Percentiles rank a stretch among this genome's conserved stretches.
These are phyloP conservation scores for Postia placenta DNA, from an alignment of 768 basidiomycete species.

Conservation along the genomic window DNA sequence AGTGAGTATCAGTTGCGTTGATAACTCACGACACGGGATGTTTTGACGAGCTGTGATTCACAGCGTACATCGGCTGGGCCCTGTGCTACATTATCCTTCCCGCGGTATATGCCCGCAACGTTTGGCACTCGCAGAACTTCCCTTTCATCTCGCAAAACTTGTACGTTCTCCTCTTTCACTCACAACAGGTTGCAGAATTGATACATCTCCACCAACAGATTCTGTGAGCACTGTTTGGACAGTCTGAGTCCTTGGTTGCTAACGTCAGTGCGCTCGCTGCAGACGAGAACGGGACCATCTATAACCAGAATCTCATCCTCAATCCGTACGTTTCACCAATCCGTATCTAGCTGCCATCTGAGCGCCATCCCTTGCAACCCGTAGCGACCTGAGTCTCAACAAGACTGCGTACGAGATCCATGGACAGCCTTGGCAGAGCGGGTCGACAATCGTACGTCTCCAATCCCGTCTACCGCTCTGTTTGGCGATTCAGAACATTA, in stretches of 20 bases:
- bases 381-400: background rate
- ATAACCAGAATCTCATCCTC: slow-evolving; percentile 48
- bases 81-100: background rate
- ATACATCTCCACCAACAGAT: background rate
- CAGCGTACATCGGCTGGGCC: slow-evolving; percentile 1
- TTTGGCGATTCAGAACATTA: slow-evolving; percentile 4
- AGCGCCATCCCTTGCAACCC: background rate
- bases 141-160: slow-evolving; percentile 3
- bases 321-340: slow-evolving; percentile 23
- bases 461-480: background rate
- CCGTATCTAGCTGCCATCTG: slow-evolving; percentile 4
- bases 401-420: slow-evolving; percentile 1
- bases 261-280: background rate
- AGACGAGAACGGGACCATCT: slow-evolving; percentile 41
- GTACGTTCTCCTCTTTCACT: background rate
- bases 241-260: background rate
- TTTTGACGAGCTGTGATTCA: no score
- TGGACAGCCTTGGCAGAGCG: slow-evolving; percentile 5
- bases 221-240: background rate
- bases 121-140: slow-evolving; percentile 3
- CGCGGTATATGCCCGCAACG: background rate
- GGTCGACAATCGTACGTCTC: background rate
- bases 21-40: background rate
- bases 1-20: background rate
- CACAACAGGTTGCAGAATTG: background rate